Conservation (phyloP, 495 filamentous ascomycete genomes). For the Talaromyces trachyspermus region DNA sequence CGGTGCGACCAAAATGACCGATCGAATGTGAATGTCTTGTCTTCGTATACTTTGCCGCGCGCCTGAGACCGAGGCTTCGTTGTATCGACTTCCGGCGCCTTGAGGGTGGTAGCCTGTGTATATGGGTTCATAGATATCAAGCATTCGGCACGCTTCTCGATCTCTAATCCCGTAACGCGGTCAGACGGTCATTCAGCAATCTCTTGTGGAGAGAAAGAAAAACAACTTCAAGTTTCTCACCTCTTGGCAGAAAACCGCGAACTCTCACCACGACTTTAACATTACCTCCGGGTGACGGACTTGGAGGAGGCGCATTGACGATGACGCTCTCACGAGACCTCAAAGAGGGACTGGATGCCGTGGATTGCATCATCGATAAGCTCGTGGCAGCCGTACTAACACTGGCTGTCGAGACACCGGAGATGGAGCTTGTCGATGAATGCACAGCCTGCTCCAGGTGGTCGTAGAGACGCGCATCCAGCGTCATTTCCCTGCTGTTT, state of each 20-base stretch:
- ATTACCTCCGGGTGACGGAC: slow-evolving; percentile 60
- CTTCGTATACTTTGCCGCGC: slow-evolving; percentile 68
- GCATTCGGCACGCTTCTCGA: slow-evolving; percentile 70
- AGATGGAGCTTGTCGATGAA: slow-evolving; percentile 50
- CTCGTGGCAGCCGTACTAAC: slow-evolving; percentile 42
- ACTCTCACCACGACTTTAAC: slow-evolving; percentile 93
- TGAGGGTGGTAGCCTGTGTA: slow-evolving; percentile 71
- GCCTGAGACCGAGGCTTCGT: slow-evolving; percentile 59
- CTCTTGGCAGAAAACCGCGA: slow-evolving; percentile 79
- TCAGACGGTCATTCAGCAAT: too few species aligned
- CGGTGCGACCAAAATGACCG: slow-evolving; percentile 96
- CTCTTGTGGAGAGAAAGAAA: too few species aligned
- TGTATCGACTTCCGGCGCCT: slow-evolving; percentile 50
- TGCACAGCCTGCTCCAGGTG: slow-evolving; percentile 34
- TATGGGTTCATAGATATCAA: slow-evolving; percentile 84
- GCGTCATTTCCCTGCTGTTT: slow-evolving; percentile 41
- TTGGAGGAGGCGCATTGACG: slow-evolving; percentile 29
- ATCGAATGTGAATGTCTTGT: slow-evolving; percentile 92
- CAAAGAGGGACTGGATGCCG: slow-evolving; percentile 54
- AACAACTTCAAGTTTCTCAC: slow-evolving; percentile 39
- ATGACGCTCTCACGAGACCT: slow-evolving; percentile 63
- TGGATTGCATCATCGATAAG: slow-evolving; percentile 46
- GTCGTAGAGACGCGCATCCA: slow-evolving; percentile 48
- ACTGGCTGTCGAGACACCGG: slow-evolving; percentile 44
- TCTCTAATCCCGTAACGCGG: slow-evolving; percentile 46